Base-by-base conservation (phyloP, 441 rosid genomes). In the Corymbia citriodora region DNA sequence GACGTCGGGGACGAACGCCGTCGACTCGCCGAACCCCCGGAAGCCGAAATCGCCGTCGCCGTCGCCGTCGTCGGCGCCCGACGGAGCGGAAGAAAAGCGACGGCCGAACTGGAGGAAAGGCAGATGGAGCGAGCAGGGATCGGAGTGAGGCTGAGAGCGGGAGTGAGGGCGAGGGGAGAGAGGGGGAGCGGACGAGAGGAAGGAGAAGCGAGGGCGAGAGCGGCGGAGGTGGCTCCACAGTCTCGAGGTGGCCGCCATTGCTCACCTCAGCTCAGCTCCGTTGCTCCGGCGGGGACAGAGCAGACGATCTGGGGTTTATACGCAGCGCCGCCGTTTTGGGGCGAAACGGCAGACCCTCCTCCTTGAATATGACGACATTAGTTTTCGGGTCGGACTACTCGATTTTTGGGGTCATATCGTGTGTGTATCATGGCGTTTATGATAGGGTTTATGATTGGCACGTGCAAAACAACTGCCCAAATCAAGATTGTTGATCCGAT, bases 201-300 rank as follows among this genome's bases (percentile, higher is more conserved):
- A 55, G 83, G 49, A 55, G 63, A n/a, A 36, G 55, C 55, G 89
- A 49, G 31, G 87, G 33, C 87, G 89, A 49, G 89, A 74, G 40
- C 89, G 89, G 49, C 87, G 89, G 87, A 90, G 89, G 89, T 79
- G 87, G 55, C 54, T 70, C 40, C 88, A 82, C 29, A 90, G 87
- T 87, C 88, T 49, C 31, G 87, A 11, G 19, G 89, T 29, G n/a
- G 89, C 49, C 55, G 91, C 91, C 91, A 90, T 90, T 52, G 40
- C 87, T 13, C 19, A 2, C 31, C 87, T 18, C 52, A 1, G 87
- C 53, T 50, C 53, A 13, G 53, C 53, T 23, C 49, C 55, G 45
- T 5, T 19, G 88, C 88, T 54, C 89, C 89, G 31, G 70, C 89
- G 31, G 2, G 50, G 14, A 25, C 29, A 87, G 21, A 9, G 50